Percentiles rank a stretch among this genome's conserved stretches.
Conservation (phyloP, 768 basidiomycete species). For the Chalciporus sphaerocephalus region DNA sequence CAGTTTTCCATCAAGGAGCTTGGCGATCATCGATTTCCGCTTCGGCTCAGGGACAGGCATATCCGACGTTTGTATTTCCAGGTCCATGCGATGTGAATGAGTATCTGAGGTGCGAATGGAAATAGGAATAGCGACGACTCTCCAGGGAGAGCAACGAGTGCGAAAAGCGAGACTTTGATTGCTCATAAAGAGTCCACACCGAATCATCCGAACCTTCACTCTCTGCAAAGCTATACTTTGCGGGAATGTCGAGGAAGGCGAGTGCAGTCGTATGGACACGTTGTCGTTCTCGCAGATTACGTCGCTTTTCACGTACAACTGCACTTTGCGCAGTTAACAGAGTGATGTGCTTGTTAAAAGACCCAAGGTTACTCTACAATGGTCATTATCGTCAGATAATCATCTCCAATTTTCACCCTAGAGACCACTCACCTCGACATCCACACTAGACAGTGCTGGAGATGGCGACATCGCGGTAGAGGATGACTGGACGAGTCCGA, state of each 20-base stretch:
- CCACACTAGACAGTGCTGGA: too few species aligned
- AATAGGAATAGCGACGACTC: too few species aligned
- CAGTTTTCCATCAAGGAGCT: neutral
- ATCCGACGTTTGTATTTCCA: constrained; percentile 4
- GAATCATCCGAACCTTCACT: constrained; percentile 1
- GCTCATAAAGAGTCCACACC: constrained; percentile 1
- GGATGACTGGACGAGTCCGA: neutral
- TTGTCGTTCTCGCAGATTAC: constrained; percentile 10
- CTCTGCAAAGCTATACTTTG: neutral
- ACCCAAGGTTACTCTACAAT: neutral
- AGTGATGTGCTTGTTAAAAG: constrained; percentile 10
- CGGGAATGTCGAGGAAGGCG: constrained; percentile 8
- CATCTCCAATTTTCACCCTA: neutral
- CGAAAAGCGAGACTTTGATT: constrained; percentile 23
- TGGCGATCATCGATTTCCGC: constrained; percentile 17
- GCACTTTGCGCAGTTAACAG: constrained; percentile 16
- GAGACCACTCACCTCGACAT: neutral
- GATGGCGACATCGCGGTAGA: neutral
- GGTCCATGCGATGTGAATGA: neutral
- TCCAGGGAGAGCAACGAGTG: constrained; percentile 4
- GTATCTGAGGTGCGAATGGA: neutral
- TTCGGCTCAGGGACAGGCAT: constrained; percentile 2
- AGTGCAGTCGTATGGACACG: neutral
- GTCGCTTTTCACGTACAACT: constrained; percentile 18
- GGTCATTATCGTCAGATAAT: neutral